Evolutionary conservation across 352 stramenopile genomes (phyloP), one percentile per base, ranked within the genome.

Genomic region (Elongisporangium anandrum): DNA sequence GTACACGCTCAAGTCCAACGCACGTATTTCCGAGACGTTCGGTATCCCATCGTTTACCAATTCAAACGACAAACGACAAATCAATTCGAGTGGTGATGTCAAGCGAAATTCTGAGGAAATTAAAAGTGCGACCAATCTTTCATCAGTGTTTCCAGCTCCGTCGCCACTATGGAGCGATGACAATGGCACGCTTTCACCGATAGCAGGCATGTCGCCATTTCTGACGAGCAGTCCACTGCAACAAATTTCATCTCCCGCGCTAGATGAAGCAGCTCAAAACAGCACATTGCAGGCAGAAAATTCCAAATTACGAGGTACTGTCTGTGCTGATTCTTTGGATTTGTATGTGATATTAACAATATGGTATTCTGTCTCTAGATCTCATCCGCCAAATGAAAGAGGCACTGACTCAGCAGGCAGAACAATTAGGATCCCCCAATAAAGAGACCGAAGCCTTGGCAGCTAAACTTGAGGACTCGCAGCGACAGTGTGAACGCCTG

Each of bases 381-480:
- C 41, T 91, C n/a, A 93, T 93, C 58, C 77, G 68, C 23, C 73
- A 90, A 51, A 93, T 93, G 83, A 87, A 83, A 51, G 72, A 90
- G 21, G 82, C 81, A 5, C 68, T 91, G 19, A 54, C 61, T 10
- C 65, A 90, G 50, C 77, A 90, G 62, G 75, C 78, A 19, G 47
- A 66, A 51, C 29, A 41, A 15, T 13, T 41, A 8, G 7, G 24
- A 6, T 24, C 58, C 57, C 54, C 39, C 45, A 54, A 10, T 54
- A 67, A 53, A 26, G 55, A 0, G 61, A 59, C 59, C 52, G 24
- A 57, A 70, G 9, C 1, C 9, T 13, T 41, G 9, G 29, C 29
- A 8, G 29, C 29, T 2, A 41, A 41, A 8, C 9, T 41, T 2
- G 29, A 41, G 29, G 29, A 41, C 13, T 41, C 29, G 5, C 29